Evolutionary conservation across 495 filamentous ascomycete genomes (phyloP).

Genomic region (Pseudevernia furfuracea): DNA sequence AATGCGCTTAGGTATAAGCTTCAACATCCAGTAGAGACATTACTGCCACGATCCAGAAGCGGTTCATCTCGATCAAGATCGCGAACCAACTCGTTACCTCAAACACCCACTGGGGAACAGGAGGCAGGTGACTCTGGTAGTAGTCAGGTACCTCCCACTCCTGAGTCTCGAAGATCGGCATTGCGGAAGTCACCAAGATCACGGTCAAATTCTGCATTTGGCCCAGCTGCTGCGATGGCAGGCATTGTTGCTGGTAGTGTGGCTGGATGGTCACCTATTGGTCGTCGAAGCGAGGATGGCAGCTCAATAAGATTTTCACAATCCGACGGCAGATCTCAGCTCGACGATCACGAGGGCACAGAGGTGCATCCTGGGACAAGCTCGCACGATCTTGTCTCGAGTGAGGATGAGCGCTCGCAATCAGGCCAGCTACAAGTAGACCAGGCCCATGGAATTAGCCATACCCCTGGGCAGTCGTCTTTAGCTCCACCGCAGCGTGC

Average conservation of each 20-base stretch:
- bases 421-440: slow-evolving; percentile 28
- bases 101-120: slow-evolving; percentile 57
- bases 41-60: slow-evolving; percentile 64
- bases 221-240: slow-evolving; percentile 62
- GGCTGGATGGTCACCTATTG: slow-evolving; percentile 83
- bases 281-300: slow-evolving; percentile 47
- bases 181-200: slow-evolving; percentile 65
- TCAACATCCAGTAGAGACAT: slow-evolving; percentile 65
- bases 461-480: slow-evolving; percentile 17
- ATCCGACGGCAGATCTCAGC: slow-evolving; percentile 35
- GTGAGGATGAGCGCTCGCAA: slow-evolving; percentile 2
- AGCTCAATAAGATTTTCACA: slow-evolving; percentile 41
- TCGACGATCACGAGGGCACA: slow-evolving; percentile 46
- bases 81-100: slow-evolving; percentile 38
- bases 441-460: slow-evolving; percentile 49
- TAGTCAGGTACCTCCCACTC: slow-evolving; percentile 50
- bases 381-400: slow-evolving; percentile 42
- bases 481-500: slow-evolving; percentile 18
- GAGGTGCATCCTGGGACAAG: slow-evolving; percentile 53
- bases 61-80: slow-evolving; percentile 44
- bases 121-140: slow-evolving; percentile 42
- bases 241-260: slow-evolving; percentile 83
- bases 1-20: slow-evolving; percentile 80
- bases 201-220: slow-evolving; percentile 78
- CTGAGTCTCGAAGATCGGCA: slow-evolving; percentile 52